Conservation (phyloP, 176 grass and related monocot genomes). For the Musa schizocarpa region DNA sequence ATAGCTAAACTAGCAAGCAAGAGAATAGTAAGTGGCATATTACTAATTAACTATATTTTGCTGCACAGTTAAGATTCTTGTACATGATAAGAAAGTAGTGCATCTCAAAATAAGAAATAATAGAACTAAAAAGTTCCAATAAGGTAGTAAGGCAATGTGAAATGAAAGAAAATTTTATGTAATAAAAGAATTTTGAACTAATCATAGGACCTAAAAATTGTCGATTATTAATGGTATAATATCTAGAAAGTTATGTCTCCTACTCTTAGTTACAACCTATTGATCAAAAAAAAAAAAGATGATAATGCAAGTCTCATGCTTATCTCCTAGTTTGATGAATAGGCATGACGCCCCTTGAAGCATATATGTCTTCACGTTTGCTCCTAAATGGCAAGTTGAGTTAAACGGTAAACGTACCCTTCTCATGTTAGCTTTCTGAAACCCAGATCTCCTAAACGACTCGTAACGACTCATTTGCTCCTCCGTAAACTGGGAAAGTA, state of each 20-base stretch:
- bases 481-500: conserved; percentile 67
- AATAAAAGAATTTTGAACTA: too few relatives aligned
- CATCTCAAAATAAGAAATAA: not conserved
- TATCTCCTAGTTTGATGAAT: too few relatives aligned
- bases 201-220: too few relatives aligned
- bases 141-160: too few relatives aligned
- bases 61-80: not conserved
- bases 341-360: too few relatives aligned
- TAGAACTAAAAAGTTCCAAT: not conserved
- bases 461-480: conserved; percentile 86
- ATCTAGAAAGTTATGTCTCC: not conserved
- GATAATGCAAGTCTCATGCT: not conserved
- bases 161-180: too few relatives aligned
- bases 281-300: not conserved
- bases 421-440: conserved; percentile 81
- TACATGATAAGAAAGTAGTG: not conserved
- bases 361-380: not conserved
- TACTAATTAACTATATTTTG: not conserved
- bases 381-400: not conserved
- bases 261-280: not conserved
- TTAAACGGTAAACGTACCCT: conserved; percentile 36
- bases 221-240: not conserved
- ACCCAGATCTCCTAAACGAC: conserved; percentile 74
- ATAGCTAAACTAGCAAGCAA: not conserved
- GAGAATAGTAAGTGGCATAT: not conserved